These are phyloP conservation scores for Candida frijolesensis DNA, from an alignment of 1,139 yeast species.

Conservation along the genomic window DNA sequence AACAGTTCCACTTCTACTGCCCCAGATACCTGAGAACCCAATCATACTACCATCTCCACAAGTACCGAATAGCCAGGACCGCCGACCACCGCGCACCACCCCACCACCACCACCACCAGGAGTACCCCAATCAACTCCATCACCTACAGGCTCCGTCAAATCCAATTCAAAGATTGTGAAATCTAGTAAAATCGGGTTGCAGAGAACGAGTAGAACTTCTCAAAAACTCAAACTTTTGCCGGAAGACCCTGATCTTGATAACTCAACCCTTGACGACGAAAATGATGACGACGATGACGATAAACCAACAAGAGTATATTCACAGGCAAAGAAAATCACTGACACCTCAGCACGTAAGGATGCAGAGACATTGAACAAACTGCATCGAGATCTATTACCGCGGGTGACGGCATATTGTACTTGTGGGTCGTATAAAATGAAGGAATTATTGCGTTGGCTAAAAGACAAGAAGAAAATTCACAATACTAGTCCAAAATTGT, in stretches of 20 bases:
- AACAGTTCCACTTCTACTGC: constrained; percentile 26
- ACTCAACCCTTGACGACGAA: constrained; percentile 18
- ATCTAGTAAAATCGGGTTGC: constrained; percentile 67
- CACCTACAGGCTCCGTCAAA: constrained; percentile 12
- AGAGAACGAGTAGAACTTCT: constrained; percentile 83
- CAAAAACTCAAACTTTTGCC: constrained; percentile 87
- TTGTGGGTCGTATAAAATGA: constrained; percentile 88
- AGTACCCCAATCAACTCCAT: constrained; percentile 5
- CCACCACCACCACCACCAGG: constrained; percentile 10
- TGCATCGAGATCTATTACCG: constrained; percentile 80
- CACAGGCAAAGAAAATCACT: constrained; percentile 81
- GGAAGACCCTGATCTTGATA: constrained; percentile 52
- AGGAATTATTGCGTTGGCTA: constrained; percentile 82
- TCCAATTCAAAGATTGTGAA: constrained; percentile 32
- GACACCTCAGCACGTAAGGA: constrained; percentile 93
- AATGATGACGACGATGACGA: constrained; percentile 27
- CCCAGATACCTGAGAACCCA: constrained; percentile 33
- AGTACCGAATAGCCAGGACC: not conserved
- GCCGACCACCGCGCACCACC: not conserved
- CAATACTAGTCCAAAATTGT: constrained; percentile 80
- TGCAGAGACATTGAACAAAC: constrained; percentile 90
- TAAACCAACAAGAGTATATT: constrained; percentile 52
- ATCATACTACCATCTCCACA: constrained; percentile 15
- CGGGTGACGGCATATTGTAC: constrained; percentile 96
- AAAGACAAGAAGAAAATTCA: constrained; percentile 74